phyloP scores from a whole-genome alignment of 2,329 filamentous ascomycete species.

The Lasiodiplodia theobromae region DNA sequence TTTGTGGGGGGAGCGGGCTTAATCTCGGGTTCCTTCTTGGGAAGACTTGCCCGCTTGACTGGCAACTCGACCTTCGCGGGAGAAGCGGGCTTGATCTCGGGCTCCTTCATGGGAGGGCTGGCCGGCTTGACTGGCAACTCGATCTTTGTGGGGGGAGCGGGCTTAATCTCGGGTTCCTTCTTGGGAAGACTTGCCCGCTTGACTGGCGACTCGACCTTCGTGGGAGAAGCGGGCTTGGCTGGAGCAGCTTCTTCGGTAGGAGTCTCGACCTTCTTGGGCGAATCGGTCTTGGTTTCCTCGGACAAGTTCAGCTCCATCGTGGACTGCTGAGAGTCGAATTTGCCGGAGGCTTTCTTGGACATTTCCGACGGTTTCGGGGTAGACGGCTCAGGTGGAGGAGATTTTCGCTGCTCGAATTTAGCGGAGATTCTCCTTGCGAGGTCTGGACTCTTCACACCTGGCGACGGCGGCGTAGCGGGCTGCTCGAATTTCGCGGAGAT shows the following conservation, averaged over 20 bases:
- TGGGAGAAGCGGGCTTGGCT: background rate
- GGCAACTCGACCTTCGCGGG: background rate
- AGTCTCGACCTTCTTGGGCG: slow-evolving; percentile 1
- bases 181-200: background rate
- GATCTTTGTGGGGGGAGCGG: background rate
- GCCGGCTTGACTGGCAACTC: background rate
- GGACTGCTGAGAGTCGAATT: slow-evolving; percentile 21
- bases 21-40: background rate
- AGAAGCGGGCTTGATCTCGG: background rate
- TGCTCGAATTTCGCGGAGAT: slow-evolving; percentile 22
- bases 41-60: too few species aligned
- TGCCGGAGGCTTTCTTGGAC: slow-evolving; percentile 19
- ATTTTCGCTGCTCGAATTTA: slow-evolving; percentile 31
- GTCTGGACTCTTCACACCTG: slow-evolving; percentile 40
- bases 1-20: background rate
- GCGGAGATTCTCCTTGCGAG: slow-evolving; percentile 32
- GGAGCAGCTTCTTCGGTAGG: background rate
- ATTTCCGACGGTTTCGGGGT: slow-evolving; percentile 4
- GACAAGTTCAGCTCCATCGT: slow-evolving; percentile 9
- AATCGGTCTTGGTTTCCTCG: background rate
- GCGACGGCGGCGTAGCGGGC: slow-evolving; percentile 35
- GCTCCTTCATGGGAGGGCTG: background rate
- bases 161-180: background rate
- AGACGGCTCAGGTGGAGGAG: slow-evolving; percentile 7
- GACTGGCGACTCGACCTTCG: background rate